Percentiles rank a stretch among this genome's conserved stretches.
These are phyloP conservation scores for Fusarium verrucosum DNA, from an alignment of 2,329 filamentous ascomycete genomes.

Conservation along the genomic window DNA sequence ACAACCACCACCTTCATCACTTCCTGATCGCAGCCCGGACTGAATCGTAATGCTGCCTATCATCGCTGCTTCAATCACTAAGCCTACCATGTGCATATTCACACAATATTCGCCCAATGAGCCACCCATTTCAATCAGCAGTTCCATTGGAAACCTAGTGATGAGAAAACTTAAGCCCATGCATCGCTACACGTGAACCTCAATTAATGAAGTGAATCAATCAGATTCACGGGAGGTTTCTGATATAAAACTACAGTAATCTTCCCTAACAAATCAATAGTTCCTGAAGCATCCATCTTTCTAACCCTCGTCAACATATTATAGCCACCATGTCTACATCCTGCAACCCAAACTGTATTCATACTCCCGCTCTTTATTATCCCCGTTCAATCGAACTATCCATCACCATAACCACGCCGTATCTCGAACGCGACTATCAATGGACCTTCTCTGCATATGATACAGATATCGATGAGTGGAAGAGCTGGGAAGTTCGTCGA, in stretches of 20 bases:
- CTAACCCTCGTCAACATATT: not conserved
- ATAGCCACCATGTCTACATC: not conserved
- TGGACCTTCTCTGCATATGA: not conserved
- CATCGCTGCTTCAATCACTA: too few species aligned
- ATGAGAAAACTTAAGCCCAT: not conserved
- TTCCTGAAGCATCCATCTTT: not conserved
- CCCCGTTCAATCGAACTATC: not conserved
- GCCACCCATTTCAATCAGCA: not conserved
- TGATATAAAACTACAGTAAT: not conserved
- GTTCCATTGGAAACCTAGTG: not conserved
- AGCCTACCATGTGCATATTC: too few species aligned
- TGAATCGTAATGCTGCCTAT: too few species aligned
- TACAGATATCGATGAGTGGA: not conserved
- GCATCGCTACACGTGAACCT: too few species aligned
- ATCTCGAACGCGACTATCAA: not conserved
- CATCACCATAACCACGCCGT: not conserved
- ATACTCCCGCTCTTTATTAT: not conserved
- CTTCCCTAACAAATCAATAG: not conserved
- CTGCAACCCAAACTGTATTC: not conserved
- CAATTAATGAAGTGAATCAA: not conserved
- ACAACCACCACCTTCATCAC: too few species aligned
- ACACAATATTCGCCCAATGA: too few species aligned
- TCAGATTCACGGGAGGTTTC: not conserved
- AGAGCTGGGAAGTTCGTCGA: not conserved
- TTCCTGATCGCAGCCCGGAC: too few species aligned